Base-by-base conservation (phyloP, 805 yeast species). In the Teunomyces panamensis region DNA sequence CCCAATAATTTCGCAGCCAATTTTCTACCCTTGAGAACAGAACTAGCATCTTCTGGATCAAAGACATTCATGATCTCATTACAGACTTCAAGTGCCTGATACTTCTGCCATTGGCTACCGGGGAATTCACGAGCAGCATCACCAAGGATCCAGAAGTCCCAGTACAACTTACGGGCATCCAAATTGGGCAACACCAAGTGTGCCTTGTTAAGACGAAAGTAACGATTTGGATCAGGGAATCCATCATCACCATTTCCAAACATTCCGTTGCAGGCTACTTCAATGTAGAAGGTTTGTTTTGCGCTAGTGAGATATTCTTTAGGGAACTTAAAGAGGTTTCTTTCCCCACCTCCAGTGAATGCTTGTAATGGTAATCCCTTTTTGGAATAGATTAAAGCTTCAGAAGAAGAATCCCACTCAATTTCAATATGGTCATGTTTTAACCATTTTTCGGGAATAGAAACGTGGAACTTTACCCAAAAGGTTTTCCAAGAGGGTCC, bases 401-500 rank as follows among this genome's bases (percentile, higher is more conserved):
- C 99, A 58, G 86, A 85, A 45, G 82, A 80, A 43, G 90, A 82
- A 62, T 92, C 96, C 89, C 95, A 91, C 52, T 89, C 84, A 49
- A 88, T 79, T 46, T 85, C 69, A 34, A 89, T 76, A 33, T 79
- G 81, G 11, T 75, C 73, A 17, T 72, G 62, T 8, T 68, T 55
- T 14, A 73, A 42, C 87, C 88, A 84, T 2, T 73, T 63, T 11
- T 71, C 55, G 0, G 96, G 96, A 4, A 92, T 71, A n/a, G 72
- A 69, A 49, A 88, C 67, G 10, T 75, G 67, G 16, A 92, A 69
- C 55, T 81, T 79, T 67, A 94, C 89, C 99, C 99, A 92, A 54
- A 89, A 95, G 1, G 98, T 87, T 49, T 92, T 85, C 99, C 99
- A 92, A 10, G 95, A 86, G 3, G 99, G 99, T 0, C 98, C 97